Conservation (phyloP, 2,329 filamentous ascomycete genomes). For the Pseudogymnoascus sp. region DNA sequence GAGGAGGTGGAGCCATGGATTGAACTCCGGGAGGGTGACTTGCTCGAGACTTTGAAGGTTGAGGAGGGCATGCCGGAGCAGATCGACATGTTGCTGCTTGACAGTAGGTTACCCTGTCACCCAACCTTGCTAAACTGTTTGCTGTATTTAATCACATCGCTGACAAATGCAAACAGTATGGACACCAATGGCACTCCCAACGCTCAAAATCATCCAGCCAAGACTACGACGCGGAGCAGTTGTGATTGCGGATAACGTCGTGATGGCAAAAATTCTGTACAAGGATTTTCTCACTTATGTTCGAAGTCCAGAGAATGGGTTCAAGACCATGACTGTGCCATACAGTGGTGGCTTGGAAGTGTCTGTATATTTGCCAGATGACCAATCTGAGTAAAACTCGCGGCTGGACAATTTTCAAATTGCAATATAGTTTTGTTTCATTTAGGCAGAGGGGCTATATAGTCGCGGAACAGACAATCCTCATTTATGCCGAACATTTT, state of each 20-base stretch:
- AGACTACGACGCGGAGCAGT: constrained; percentile 39
- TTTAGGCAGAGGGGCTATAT: not conserved
- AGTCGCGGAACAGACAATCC: not conserved
- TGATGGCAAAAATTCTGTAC: constrained; percentile 34
- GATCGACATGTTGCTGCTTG: constrained; percentile 48
- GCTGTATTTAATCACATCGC: not conserved
- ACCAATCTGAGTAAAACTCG: not conserved
- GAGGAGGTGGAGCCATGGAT: constrained; percentile 39
- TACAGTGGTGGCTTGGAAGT: constrained; percentile 41
- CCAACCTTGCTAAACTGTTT: not conserved
- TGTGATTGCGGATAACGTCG: constrained; percentile 42
- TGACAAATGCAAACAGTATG: constrained; percentile 38
- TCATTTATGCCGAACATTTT: not conserved
- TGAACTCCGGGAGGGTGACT: constrained; percentile 48
- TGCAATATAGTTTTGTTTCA: not conserved
- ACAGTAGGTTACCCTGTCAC: constrained; percentile 42
- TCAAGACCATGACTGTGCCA: constrained; percentile 40
- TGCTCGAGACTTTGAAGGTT: constrained; percentile 46
- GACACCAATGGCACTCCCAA: constrained; percentile 45
- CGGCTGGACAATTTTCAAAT: not conserved
- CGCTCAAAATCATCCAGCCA: constrained; percentile 39
- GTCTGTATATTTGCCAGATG: constrained; percentile 30
- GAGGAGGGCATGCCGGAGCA: constrained; percentile 33
- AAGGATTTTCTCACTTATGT: constrained; percentile 40
- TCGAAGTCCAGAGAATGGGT: constrained; percentile 38